phyloP scores from a whole-genome alignment of 2,329 filamentous ascomycete species.

The Alternaria novae-zelandiae region DNA sequence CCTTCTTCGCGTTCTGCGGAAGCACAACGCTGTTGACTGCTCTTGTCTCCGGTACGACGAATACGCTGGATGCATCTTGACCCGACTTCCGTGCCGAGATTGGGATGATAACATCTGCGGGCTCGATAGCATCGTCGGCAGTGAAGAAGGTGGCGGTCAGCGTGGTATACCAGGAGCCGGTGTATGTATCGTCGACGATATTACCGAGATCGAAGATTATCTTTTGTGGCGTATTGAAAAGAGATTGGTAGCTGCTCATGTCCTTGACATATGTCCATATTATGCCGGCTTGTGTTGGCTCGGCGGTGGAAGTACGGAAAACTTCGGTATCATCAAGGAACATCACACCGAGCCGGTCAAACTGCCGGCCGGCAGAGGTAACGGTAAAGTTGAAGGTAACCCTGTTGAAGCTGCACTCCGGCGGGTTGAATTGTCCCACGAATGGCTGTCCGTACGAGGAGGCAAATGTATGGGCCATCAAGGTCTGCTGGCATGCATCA shows the following conservation, averaged over 20 bases:
- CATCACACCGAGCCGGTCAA: constrained; percentile 76
- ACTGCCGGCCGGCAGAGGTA: constrained; percentile 73
- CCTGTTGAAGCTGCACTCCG: constrained; percentile 72
- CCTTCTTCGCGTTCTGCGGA: constrained; percentile 70
- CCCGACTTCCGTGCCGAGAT: constrained; percentile 62
- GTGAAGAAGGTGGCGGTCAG: constrained; percentile 76
- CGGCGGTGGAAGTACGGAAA: constrained; percentile 83
- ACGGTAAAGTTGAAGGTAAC: constrained; percentile 80
- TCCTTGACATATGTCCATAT: constrained; percentile 80
- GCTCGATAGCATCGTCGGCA: constrained; percentile 50
- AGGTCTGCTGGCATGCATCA: constrained; percentile 58
- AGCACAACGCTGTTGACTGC: constrained; percentile 67
- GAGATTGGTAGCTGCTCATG: constrained; percentile 71
- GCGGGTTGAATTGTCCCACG: constrained; percentile 71
- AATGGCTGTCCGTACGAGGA: constrained; percentile 77
- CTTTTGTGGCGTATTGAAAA: constrained; percentile 74
- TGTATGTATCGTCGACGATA: constrained; percentile 73
- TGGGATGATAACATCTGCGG: constrained; percentile 71
- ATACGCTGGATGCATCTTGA: constrained; percentile 66
- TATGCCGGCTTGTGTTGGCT: constrained; percentile 75
- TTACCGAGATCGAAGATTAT: constrained; percentile 80
- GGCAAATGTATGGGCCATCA: constrained; percentile 76
- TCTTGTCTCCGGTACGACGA: constrained; percentile 68
- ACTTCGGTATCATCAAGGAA: constrained; percentile 79
- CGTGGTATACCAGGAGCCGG: constrained; percentile 74